phyloP scores from a whole-genome alignment of 805 yeast species.

The Yarrowia divulgata region DNA sequence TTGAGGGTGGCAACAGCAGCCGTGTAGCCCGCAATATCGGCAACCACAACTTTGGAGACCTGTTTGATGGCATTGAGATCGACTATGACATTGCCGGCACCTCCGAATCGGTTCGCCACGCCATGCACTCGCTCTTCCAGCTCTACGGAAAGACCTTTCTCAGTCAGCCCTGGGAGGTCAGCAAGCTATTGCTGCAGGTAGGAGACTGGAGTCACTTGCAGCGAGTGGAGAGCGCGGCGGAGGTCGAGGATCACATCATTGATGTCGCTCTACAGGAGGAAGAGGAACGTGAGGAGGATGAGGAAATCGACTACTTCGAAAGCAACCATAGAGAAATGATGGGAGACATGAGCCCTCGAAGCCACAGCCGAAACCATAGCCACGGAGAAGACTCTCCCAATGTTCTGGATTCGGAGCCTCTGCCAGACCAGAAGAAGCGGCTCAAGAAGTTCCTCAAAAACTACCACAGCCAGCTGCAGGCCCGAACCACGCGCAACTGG shows the following conservation, averaged over 20 bases:
- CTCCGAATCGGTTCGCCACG: constrained; percentile 40
- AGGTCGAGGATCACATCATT: constrained; percentile 40
- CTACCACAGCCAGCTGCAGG: constrained; percentile 19
- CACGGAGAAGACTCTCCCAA: constrained; percentile 2
- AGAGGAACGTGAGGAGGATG: constrained; percentile 54
- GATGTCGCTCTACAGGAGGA: constrained; percentile 46
- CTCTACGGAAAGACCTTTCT: constrained; percentile 73
- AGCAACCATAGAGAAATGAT: constrained; percentile 43
- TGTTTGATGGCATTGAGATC: constrained; percentile 46
- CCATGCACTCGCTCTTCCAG: constrained; percentile 63
- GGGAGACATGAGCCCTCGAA: constrained; percentile 11
- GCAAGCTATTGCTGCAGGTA: constrained; percentile 78
- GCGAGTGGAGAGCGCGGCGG: constrained; percentile 27
- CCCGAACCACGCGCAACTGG: constrained; percentile 48
- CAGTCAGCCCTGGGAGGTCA: constrained; percentile 89
- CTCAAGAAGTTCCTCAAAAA: constrained; percentile 25
- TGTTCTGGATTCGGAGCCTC: constrained; percentile 26
- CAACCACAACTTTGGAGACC: constrained; percentile 40
- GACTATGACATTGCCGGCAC: constrained; percentile 41
- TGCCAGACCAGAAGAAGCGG: constrained; percentile 28
- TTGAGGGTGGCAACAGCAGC: constrained; percentile 40
- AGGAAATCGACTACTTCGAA: constrained; percentile 56
- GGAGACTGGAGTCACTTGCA: constrained; percentile 56
- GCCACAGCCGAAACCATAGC: not conserved
- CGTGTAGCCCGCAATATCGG: constrained; percentile 33